These are phyloP conservation scores for Eremochloa ophiuroides DNA, from an alignment of 176 grass and related monocot genomes.

Conservation along the genomic window DNA sequence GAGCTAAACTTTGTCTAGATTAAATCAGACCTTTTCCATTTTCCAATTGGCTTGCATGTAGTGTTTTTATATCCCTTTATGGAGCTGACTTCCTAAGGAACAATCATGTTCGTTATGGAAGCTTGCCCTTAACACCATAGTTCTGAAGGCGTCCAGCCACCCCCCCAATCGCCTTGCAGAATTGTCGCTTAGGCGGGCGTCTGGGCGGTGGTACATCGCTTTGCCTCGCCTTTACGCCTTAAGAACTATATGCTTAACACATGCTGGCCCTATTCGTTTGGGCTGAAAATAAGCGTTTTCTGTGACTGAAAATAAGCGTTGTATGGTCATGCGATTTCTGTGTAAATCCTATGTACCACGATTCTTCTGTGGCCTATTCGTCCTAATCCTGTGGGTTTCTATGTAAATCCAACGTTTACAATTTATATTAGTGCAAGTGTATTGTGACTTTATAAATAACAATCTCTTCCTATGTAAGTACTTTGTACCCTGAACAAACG, in stretches of 20 bases:
- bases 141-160: no score
- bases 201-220: no score
- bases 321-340: no score
- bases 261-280: no score
- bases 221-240: no score
- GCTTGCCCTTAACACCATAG: not conserved
- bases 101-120: not conserved
- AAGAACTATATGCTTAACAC: no score
- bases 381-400: not conserved
- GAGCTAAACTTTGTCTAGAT: not conserved
- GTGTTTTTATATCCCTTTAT: not conserved
- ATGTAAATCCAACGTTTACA: not conserved
- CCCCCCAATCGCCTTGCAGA: no score
- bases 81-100: not conserved
- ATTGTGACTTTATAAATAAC: not conserved
- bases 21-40: not conserved
- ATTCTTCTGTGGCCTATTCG: not conserved
- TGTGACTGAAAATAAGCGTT: no score
- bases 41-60: conserved; percentile 3
- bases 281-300: no score
- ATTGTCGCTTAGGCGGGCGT: no score
- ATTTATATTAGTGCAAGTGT: not conserved
- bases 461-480: not conserved
- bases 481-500: not conserved
- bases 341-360: not conserved